phyloP scores from a whole-genome alignment of 1,284 basidiomycete species.

The Heterobasidion parviporum region DNA sequence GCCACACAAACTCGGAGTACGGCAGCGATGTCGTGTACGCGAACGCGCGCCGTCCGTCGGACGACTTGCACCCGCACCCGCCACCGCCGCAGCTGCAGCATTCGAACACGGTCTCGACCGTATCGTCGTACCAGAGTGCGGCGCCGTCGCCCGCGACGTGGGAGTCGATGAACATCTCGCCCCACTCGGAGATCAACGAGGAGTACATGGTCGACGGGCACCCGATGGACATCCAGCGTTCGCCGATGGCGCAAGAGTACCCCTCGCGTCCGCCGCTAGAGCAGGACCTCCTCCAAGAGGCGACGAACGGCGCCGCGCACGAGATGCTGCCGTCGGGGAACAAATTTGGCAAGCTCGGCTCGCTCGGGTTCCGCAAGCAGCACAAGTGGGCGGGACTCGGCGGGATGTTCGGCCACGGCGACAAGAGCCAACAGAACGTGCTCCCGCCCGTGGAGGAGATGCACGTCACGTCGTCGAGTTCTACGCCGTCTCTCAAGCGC shows the following conservation, averaged over 20 bases:
- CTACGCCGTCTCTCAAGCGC: conserved; percentile 71
- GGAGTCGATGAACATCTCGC: conserved; percentile 54
- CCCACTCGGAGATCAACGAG: conserved; percentile 34
- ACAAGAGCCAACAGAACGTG: conserved; percentile 52
- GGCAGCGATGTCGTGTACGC: conserved; percentile 14
- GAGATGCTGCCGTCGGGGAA: conserved; percentile 25
- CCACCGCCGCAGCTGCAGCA: conserved; percentile 9
- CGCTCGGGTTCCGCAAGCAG: conserved; percentile 59
- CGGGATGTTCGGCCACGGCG: conserved; percentile 64
- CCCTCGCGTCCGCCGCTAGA: conserved; percentile 34
- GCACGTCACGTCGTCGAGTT: conserved; percentile 38
- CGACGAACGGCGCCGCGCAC: conserved; percentile 12
- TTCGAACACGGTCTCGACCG: conserved; percentile 18
- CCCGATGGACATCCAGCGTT: conserved; percentile 43
- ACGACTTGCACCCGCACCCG: conserved; percentile 9
- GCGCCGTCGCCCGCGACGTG: conserved; percentile 23
- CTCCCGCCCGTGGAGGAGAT: conserved; percentile 70
- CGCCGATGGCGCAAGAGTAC: conserved; percentile 43
- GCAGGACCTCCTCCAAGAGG: conserved; percentile 27
- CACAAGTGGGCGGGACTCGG: conserved; percentile 50
- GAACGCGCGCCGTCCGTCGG: conserved; percentile 7
- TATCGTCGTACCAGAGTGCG: conserved; percentile 19
- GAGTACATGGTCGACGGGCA: conserved; percentile 27
- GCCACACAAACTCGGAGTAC: conserved; percentile 7
- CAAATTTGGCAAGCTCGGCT: conserved; percentile 47